Conservation (phyloP, 2,329 filamentous ascomycete genomes). For the Scopulariopsis brevicaulis region DNA sequence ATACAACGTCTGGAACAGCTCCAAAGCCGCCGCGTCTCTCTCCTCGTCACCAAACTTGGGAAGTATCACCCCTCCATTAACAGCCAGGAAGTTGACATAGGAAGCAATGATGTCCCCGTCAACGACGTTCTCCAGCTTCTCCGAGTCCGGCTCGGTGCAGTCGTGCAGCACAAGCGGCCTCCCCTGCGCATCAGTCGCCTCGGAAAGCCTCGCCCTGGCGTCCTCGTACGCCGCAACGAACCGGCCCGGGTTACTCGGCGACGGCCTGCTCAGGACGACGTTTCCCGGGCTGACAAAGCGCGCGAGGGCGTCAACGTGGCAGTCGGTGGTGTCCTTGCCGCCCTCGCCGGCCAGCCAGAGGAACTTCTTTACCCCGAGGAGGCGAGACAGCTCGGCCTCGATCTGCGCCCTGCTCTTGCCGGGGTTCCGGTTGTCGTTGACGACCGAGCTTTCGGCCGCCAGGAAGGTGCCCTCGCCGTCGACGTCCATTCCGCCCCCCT, state of each 20-base stretch:
- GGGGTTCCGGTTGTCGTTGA: slow-evolving; percentile 17
- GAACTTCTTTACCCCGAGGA: slow-evolving; percentile 13
- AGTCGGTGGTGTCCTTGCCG: slow-evolving; percentile 14
- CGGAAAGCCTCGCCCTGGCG: slow-evolving; percentile 9
- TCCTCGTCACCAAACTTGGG: slow-evolving; percentile 14
- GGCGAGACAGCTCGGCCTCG: slow-evolving; percentile 11
- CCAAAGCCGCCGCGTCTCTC: slow-evolving; percentile 12
- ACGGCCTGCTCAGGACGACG: slow-evolving; percentile 4
- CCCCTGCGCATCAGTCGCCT: slow-evolving; percentile 11
- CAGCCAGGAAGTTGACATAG: slow-evolving; percentile 16
- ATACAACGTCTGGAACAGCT: slow-evolving; percentile 7
- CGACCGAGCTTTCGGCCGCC: slow-evolving; percentile 15
- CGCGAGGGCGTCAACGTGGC: slow-evolving; percentile 16
- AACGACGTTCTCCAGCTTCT: slow-evolving; percentile 1
- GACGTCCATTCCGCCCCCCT: slow-evolving; percentile 15
- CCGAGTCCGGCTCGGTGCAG: slow-evolving; percentile 12
- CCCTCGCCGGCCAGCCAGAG: slow-evolving; percentile 16
- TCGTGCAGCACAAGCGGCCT: slow-evolving; percentile 12
- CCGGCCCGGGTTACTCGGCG: not conserved
- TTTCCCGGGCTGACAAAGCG: slow-evolving; percentile 14
- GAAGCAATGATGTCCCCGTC: slow-evolving; percentile 3
- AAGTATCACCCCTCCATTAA: slow-evolving; percentile 16
- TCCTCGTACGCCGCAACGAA: slow-evolving; percentile 10
- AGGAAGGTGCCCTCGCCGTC: slow-evolving; percentile 17
- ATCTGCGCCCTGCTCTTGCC: slow-evolving; percentile 9